Base-by-base conservation (phyloP, 352 stramenopile genomes). In the Phytophthora pini region DNA sequence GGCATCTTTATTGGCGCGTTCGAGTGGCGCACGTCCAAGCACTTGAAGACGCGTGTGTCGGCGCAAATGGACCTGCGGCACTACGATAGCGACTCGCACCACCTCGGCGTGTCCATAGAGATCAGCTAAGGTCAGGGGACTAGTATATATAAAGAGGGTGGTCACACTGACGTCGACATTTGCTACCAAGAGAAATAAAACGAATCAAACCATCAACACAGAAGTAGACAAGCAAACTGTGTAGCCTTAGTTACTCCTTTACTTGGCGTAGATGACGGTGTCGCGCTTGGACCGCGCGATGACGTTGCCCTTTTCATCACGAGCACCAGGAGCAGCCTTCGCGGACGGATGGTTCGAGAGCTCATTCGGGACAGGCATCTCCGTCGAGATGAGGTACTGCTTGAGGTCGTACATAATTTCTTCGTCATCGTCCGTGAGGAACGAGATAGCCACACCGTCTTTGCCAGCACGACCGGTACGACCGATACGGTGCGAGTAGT, bases 401-500 rank as follows among this genome's bases (percentile, higher is more conserved):
- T 98, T 98, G 38, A 99, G 77, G 50, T 98, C 92, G 58, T 94
- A 97, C 89, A 99, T 99, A 56, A 99, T 97, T 40, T 97, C 94
- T 61, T 98, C 92, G 75, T 99, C 97, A 49, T 95, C 80, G 55
- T 99, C 97, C 3, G 97, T 99, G 29, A 99, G 87, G 62, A 99
- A 97, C 48, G 96, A 99, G 34, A 98, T 98, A 5, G 98, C 97
- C 10, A 98, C 79, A 65, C 98, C 98, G 41, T 98, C 84, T 73
- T 99, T 99, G 41, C 98, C 98, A 4, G 97, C 97, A 74, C 98
- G 94, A 47, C 97, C 98, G 5, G 98, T 99, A 72, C 98, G 89
- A 53, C 98, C 98, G 65, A 99, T 99, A 58, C 98, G 90, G 84
- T 99, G 97, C 70, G 87, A 98, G 80, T 99, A 99, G 61, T 92